phyloP scores from a whole-genome alignment of 352 stramenopile genomes.

The Thalassiosira mediterranea region DNA sequence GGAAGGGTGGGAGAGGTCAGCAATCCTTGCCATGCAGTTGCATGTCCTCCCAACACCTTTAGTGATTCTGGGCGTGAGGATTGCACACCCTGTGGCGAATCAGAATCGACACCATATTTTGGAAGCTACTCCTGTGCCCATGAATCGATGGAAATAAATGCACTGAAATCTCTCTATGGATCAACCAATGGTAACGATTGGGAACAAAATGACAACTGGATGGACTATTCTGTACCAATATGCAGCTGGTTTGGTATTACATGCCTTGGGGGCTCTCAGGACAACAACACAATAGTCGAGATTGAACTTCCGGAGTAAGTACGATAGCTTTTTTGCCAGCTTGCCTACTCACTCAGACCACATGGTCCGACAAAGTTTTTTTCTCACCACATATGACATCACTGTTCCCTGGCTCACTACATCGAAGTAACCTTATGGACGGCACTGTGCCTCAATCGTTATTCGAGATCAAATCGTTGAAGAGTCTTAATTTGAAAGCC shows the following conservation, averaged over 20 bases:
- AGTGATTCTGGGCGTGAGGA: conserved; percentile 44
- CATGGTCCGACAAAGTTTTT: too few species aligned
- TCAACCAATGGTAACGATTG: conserved; percentile 44
- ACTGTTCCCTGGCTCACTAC: background rate
- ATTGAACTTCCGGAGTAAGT: conserved; percentile 48
- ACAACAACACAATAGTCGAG: conserved; percentile 52
- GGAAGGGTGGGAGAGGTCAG: conserved; percentile 55
- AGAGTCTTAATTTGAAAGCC: conserved; percentile 52
- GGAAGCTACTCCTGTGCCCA: conserved; percentile 52
- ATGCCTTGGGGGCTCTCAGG: conserved; percentile 43
- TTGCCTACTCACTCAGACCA: too few species aligned
- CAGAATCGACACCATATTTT: conserved; percentile 42
- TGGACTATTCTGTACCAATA: conserved; percentile 53
- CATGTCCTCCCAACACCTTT: conserved; percentile 53
- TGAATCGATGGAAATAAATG: conserved; percentile 24
- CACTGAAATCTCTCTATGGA: conserved; percentile 51
- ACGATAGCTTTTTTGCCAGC: background rate
- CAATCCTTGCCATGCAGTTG: conserved; percentile 53
- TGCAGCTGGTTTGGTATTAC: conserved; percentile 60
- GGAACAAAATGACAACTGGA: conserved; percentile 58
- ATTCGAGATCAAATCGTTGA: conserved; percentile 43
- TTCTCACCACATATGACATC: background rate
- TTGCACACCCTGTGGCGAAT: conserved; percentile 45
- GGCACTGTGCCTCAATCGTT: conserved; percentile 56
- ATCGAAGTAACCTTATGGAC: conserved; percentile 41